These are phyloP conservation scores for Cercospora sojina DNA, from an alignment of 2,329 filamentous ascomycete species.

Conservation along the genomic window DNA sequence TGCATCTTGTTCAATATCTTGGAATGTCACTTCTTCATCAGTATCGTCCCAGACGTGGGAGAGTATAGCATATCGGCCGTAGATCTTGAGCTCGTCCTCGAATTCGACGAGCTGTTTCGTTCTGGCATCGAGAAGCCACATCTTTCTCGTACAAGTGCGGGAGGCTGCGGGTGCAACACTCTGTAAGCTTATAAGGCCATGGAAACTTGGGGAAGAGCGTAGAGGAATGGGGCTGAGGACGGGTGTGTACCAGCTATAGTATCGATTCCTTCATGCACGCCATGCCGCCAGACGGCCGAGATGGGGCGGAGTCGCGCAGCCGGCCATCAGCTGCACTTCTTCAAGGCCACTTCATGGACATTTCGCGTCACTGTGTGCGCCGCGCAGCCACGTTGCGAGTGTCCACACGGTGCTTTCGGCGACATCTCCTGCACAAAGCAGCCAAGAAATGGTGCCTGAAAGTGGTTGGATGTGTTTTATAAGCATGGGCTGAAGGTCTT, in stretches of 20 bases:
- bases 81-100: slow-evolving; percentile 22
- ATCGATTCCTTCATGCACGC: slow-evolving; percentile 9
- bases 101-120: slow-evolving; percentile 21
- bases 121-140: slow-evolving; percentile 28
- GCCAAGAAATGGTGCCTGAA: background rate
- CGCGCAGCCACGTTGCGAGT: background rate
- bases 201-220: background rate
- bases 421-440: background rate
- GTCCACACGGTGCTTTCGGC: background rate
- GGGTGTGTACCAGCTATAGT: background rate
- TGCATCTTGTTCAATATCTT: slow-evolving; percentile 19
- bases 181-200: background rate
- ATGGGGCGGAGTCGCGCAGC: slow-evolving; percentile 2
- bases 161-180: background rate
- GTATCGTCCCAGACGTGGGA: slow-evolving; percentile 28
- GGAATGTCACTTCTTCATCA: slow-evolving; percentile 28
- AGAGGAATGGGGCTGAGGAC: background rate
- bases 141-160: slow-evolving; percentile 4
- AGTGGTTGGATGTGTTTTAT: background rate
- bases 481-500: background rate
- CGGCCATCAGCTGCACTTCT: background rate
- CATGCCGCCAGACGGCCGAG: slow-evolving; percentile 6
- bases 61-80: slow-evolving; percentile 30
- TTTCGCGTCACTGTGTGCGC: background rate
- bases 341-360: background rate